phyloP scores from a whole-genome alignment of 2,329 filamentous ascomycete species.

The Teratosphaeria pseudoeucalypti region DNA sequence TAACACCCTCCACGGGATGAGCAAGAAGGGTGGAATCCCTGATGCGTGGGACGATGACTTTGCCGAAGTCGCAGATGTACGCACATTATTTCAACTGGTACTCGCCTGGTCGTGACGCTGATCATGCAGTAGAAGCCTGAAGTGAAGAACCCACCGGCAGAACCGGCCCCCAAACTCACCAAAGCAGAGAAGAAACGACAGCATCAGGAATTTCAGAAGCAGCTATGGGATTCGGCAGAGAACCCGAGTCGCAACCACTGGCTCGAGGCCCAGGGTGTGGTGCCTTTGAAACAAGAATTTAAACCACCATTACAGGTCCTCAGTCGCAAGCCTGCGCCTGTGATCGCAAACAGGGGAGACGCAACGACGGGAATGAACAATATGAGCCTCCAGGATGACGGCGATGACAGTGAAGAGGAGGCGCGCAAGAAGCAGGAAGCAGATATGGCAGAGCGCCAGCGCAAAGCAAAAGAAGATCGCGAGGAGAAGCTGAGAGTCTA shows the following conservation, averaged over 20 bases:
- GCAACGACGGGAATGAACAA: slow-evolving; percentile 36
- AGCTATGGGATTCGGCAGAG: slow-evolving; percentile 86
- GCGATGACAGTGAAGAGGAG: slow-evolving; percentile 57
- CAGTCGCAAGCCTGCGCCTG: slow-evolving; percentile 63
- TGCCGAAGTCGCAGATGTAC: slow-evolving; percentile 66
- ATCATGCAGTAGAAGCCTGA: slow-evolving; percentile 26
- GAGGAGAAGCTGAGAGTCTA: slow-evolving; percentile 88
- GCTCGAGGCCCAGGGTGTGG: slow-evolving; percentile 51
- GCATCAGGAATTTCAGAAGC: slow-evolving; percentile 74
- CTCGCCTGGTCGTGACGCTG: not conserved
- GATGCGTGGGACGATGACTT: slow-evolving; percentile 92
- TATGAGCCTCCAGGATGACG: slow-evolving; percentile 36
- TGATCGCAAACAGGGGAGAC: slow-evolving; percentile 48
- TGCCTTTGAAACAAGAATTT: slow-evolving; percentile 59
- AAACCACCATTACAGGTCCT: slow-evolving; percentile 77
- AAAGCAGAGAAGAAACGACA: slow-evolving; percentile 69
- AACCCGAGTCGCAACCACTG: slow-evolving; percentile 65
- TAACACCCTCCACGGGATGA: slow-evolving; percentile 25
- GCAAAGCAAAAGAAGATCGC: slow-evolving; percentile 65
- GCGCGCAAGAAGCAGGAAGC: slow-evolving; percentile 50
- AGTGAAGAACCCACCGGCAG: slow-evolving; percentile 20
- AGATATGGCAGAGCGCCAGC: slow-evolving; percentile 65
- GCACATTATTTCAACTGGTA: slow-evolving; percentile 3
- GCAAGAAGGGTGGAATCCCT: slow-evolving; percentile 43
- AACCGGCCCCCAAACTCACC: slow-evolving; percentile 44